A percentile compares a stretch with the other conserved stretches of the same genome.
phyloP scores from a whole-genome alignment of 2,329 filamentous ascomycete species.

The Hypoxylon sp. region DNA sequence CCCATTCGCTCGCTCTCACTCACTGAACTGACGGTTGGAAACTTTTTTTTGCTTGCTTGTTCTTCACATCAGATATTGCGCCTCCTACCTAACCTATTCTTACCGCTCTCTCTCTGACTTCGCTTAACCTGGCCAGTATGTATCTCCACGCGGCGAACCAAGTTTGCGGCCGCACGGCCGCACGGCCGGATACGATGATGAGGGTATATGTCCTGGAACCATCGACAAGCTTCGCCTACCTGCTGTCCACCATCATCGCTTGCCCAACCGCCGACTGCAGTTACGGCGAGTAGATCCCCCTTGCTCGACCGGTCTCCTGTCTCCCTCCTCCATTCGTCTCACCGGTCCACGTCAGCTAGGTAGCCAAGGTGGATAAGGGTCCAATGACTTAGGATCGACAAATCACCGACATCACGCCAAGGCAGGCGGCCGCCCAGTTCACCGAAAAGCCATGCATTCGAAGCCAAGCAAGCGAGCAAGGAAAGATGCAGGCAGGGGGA shows the following conservation, averaged over 20 bases:
- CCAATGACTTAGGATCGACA: not conserved
- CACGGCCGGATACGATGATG: constrained; percentile 10
- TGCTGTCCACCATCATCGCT: not conserved
- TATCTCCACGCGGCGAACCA: not conserved
- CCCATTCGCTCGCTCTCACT: no score
- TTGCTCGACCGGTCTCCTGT: no score
- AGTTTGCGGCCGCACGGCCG: constrained; percentile 1
- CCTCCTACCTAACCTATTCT: not conserved
- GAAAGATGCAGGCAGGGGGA: no score
- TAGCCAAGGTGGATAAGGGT: constrained; percentile 1
- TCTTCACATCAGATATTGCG: not conserved
- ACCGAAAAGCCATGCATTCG: constrained; percentile 1
- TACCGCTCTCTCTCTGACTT: not conserved
- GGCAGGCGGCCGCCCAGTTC: constrained; percentile 15
- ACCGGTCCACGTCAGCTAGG: constrained; percentile 15
- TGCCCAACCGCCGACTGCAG: not conserved
- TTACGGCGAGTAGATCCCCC: not conserved
- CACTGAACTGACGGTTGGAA: not conserved
- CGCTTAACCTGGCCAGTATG: not conserved
- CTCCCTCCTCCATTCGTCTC: not conserved
- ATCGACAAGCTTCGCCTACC: constrained; percentile 7
- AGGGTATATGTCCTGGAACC: not conserved
- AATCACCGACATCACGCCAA: constrained; percentile 1
- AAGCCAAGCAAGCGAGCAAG: not conserved
- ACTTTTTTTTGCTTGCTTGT: not conserved